Evolutionary conservation across 1,284 basidiomycete species (phyloP).

Genomic region (Trametes hirsuta): DNA sequence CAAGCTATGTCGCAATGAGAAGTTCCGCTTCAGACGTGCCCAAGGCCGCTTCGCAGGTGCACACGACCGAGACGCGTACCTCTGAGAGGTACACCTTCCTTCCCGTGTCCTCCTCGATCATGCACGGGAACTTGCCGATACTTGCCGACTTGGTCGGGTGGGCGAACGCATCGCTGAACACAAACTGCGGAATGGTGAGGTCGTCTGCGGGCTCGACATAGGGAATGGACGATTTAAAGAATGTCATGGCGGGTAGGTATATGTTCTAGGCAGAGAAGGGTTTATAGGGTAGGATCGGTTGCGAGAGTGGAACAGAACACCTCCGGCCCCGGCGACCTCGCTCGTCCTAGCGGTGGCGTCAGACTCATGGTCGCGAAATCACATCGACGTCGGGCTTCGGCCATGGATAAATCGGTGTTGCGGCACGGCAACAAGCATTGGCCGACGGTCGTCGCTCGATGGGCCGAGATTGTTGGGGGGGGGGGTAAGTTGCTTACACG

Average conservation of each 20-base stretch:
- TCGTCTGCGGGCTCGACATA: slow-evolving; percentile 55
- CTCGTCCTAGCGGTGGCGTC: background rate
- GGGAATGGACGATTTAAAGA: slow-evolving; percentile 44
- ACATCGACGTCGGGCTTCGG: too few relatives aligned
- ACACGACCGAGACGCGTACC: background rate
- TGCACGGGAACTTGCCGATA: slow-evolving; percentile 22
- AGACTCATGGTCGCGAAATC: background rate
- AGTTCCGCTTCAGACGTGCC: background rate
- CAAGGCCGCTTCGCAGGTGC: background rate
- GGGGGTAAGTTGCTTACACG: too few relatives aligned
- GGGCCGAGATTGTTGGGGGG: too few relatives aligned
- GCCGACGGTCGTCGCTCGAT: too few relatives aligned
- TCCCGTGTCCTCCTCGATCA: slow-evolving; percentile 32
- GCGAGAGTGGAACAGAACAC: background rate
- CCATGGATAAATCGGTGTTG: too few relatives aligned
- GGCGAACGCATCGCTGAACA: slow-evolving; percentile 49
- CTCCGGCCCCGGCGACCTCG: background rate
- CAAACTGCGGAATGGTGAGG: slow-evolving; percentile 69
- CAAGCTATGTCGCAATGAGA: background rate
- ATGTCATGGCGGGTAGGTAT: slow-evolving; percentile 21
- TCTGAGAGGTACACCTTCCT: slow-evolving; percentile 17
- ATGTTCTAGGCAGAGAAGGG: background rate
- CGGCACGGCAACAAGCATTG: too few relatives aligned
- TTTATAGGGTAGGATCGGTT: background rate
- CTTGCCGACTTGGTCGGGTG: slow-evolving; percentile 18